A percentile compares a stretch with the other conserved stretches of the same genome.
phyloP scores from a whole-genome alignment of 306 rosid genomes.

The Fagus sylvatica region DNA sequence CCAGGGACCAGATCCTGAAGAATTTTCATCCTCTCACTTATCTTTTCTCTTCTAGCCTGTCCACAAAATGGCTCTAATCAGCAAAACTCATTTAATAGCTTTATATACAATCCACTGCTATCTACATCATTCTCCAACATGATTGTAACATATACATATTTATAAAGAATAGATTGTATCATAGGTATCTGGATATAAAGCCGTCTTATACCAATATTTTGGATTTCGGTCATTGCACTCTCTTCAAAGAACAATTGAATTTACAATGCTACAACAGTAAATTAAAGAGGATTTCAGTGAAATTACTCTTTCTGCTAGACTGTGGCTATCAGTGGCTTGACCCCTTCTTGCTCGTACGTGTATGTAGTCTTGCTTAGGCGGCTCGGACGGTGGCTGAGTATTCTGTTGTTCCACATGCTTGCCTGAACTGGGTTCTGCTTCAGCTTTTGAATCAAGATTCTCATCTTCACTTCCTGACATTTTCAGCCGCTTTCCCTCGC shows the following conservation, averaged over 20 bases:
- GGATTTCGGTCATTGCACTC: not conserved
- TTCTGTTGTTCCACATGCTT: slow-evolving; percentile 60
- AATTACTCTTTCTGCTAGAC: slow-evolving; percentile 89
- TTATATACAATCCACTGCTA: slow-evolving; percentile 20
- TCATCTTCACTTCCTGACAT: slow-evolving; percentile 41
- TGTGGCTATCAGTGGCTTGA: slow-evolving; percentile 96
- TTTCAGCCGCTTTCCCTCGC: slow-evolving; percentile 63
- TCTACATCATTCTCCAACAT: not conserved
- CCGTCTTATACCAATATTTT: not conserved
- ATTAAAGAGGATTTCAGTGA: slow-evolving; percentile 13
- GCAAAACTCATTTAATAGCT: slow-evolving; percentile 22
- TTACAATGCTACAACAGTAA: not conserved
- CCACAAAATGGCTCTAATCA: slow-evolving; percentile 33
- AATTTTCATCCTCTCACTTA: slow-evolving; percentile 90
- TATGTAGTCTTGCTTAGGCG: slow-evolving; percentile 83
- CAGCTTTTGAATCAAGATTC: slow-evolving; percentile 51
- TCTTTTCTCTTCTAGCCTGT: slow-evolving; percentile 98
- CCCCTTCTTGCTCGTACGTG: slow-evolving; percentile 96
- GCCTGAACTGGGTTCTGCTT: slow-evolving; percentile 69
- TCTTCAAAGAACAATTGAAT: not conserved
- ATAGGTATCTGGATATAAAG: not conserved
- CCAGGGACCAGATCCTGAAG: slow-evolving; percentile 97
- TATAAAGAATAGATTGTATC: not conserved
- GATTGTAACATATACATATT: not conserved
- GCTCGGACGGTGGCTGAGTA: slow-evolving; percentile 49